Base-by-base conservation (phyloP, 208 protist genomes). In the Acanthamoeba triangularis region DNA sequence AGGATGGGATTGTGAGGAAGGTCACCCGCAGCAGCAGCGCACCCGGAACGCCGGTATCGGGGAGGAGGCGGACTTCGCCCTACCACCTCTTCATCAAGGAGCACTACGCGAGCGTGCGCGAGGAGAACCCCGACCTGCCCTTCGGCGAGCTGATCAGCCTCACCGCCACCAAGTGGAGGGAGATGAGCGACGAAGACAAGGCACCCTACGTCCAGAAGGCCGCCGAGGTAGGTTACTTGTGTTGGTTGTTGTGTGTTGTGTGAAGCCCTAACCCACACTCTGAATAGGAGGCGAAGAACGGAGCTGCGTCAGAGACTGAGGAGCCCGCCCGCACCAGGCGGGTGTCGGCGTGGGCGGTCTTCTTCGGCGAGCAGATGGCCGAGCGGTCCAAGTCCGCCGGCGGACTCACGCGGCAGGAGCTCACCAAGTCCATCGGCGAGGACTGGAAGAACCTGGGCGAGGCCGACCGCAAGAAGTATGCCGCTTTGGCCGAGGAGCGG, bases 151-250 rank as follows among this genome's bases (percentile, higher is more conserved):
- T 93, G 3, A 63, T 35, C 8, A 6, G 20, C 33, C 33, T 61
- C 52, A 5, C 94, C 1, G 76, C 93, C n/a, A 23, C 33, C 23
- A 47, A 37, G 44, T 96, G 95, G 95, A 63, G 78, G 93, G 59
- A 85, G 13, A 20, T 96, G 67, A 96, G 37, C 41, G 44, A 69
- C 20, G 30, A 95, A 33, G 72, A 94, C 28, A 84, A 65, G 94
- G 41, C 54, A 18, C 93, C 88, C n/a, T 95, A 80, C 84, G 91
- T 93, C n/a, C 30, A 95, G n/a, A 65, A 95, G 94, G 94, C 94
- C 20, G 37, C 90, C 35, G 37, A 35, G 67, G 94, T 80, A 28
- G 4, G 35, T n/a, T 7, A 47, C 41, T 47, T 47, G 41, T 47
- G 41, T 47, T 4, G 1, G 18, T 20, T 41, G n/a, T 33, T 3